Conservation (phyloP, 495 filamentous ascomycete species). For the Talaromyces adpressus region DNA sequence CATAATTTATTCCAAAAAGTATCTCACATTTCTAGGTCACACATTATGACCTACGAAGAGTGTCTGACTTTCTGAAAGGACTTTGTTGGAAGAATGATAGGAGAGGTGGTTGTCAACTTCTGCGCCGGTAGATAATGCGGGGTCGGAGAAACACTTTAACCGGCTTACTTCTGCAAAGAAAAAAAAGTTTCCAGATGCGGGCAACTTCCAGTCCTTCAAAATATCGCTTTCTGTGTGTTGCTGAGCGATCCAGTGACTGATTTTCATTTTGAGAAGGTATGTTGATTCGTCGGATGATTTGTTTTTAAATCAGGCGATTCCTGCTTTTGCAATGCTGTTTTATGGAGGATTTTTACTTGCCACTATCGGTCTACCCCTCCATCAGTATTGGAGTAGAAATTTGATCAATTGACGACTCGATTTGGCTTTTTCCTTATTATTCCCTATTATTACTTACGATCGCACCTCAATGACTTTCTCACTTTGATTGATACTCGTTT, state of each 20-base stretch:
- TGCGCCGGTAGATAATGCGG: background rate
- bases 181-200: conserved; percentile 8
- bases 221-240: background rate
- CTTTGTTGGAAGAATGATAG: background rate
- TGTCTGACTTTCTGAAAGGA: background rate
- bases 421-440: background rate
- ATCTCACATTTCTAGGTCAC: background rate
- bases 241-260: background rate
- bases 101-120: background rate
- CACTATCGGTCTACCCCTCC: background rate
- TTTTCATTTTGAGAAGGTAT: conserved; percentile 2
- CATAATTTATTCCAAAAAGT: background rate
- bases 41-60: background rate
- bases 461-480: background rate
- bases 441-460: background rate
- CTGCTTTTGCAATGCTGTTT: background rate
- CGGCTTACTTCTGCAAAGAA: background rate
- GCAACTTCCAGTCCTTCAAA: background rate
- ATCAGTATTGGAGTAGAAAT: background rate
- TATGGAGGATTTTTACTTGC: background rate
- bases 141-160: conserved; percentile 9
- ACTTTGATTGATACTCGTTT: background rate
- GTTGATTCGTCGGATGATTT: background rate
- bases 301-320: background rate
- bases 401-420: background rate